Conservation (phyloP, 768 basidiomycete species). For the Trametes meyenii region DNA sequence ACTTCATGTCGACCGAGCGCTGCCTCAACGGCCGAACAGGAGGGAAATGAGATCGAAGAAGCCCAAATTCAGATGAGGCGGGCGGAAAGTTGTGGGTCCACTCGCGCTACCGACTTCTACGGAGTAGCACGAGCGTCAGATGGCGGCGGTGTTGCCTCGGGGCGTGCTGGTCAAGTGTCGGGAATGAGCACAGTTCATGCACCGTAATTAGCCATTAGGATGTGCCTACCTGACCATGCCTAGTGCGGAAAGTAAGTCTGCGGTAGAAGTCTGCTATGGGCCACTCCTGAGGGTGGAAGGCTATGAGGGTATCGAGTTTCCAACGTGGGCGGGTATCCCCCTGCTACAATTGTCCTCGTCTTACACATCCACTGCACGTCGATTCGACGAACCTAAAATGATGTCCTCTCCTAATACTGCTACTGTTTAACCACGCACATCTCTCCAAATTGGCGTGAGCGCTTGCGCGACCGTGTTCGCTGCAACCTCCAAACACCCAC, state of each 20-base stretch:
- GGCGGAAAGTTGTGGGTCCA: conserved; percentile 11
- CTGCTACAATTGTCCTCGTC: conserved; percentile 7
- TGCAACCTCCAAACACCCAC: conserved; percentile 67
- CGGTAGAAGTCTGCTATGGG: too few species aligned
- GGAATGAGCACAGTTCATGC: not conserved
- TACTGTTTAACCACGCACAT: conserved; percentile 9
- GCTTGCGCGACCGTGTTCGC: conserved; percentile 74
- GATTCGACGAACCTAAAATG: not conserved
- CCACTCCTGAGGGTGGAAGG: not conserved
- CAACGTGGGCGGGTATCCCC: not conserved
- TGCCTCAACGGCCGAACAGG: not conserved
- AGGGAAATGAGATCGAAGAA: not conserved
- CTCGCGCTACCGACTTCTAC: not conserved
- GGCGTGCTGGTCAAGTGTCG: not conserved
- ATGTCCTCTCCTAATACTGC: not conserved
- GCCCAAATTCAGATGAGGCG: not conserved
- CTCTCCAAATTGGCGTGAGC: conserved; percentile 64
- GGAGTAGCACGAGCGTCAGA: not conserved
- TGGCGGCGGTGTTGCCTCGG: not conserved
- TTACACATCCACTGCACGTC: not conserved
- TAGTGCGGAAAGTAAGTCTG: not conserved
- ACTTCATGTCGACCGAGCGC: not conserved
- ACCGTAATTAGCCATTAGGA: not conserved
- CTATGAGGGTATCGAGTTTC: not conserved
- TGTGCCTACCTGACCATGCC: not conserved